Percentiles rank a stretch among this genome's conserved stretches.
Evolutionary conservation across 1,284 basidiomycete species (phyloP).

Genomic region (Inonotus hispidus): DNA sequence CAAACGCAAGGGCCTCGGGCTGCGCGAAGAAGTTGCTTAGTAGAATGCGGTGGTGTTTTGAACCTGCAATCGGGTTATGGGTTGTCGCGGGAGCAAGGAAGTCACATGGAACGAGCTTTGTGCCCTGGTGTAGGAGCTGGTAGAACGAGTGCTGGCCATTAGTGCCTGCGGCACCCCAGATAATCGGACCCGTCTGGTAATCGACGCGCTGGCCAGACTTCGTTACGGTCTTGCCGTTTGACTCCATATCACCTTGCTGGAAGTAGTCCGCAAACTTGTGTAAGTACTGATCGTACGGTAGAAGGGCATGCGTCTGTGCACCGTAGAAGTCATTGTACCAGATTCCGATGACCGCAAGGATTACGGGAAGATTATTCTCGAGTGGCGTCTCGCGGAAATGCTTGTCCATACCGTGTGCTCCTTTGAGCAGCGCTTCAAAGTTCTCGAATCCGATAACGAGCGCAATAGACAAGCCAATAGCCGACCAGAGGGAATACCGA

Average conservation of each 20-base stretch:
- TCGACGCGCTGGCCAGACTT: constrained; percentile 89
- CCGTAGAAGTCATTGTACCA: constrained; percentile 99
- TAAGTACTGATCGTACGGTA: constrained; percentile 98
- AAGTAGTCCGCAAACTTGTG: constrained; percentile 99
- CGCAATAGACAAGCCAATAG: constrained; percentile 94
- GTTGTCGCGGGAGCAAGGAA: constrained; percentile 94
- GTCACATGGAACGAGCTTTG: constrained; percentile 89
- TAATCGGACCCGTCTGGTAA: constrained; percentile 99
- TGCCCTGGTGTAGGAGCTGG: constrained; percentile 95
- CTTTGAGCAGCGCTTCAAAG: constrained; percentile 86
- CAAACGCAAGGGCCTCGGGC: constrained; percentile 95
- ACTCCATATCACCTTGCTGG: constrained; percentile 99
- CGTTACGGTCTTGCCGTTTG: constrained; percentile 95
- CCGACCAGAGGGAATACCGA: constrained; percentile 97
- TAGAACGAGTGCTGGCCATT: constrained; percentile 99
- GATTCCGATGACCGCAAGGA: constrained; percentile 88
- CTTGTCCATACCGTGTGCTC: constrained; percentile 96
- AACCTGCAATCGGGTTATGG: constrained; percentile 82
- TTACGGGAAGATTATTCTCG: constrained; percentile 89
- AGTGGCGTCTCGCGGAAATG: constrained; percentile 90
- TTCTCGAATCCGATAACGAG: constrained; percentile 92
- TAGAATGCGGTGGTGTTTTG: constrained; percentile 95
- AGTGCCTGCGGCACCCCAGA: constrained; percentile 98
- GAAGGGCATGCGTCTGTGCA: constrained; percentile 89
- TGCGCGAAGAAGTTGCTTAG: constrained; percentile 99